Conservation (phyloP, 2,329 filamentous ascomycete species). For the Sporothrix globosa region DNA sequence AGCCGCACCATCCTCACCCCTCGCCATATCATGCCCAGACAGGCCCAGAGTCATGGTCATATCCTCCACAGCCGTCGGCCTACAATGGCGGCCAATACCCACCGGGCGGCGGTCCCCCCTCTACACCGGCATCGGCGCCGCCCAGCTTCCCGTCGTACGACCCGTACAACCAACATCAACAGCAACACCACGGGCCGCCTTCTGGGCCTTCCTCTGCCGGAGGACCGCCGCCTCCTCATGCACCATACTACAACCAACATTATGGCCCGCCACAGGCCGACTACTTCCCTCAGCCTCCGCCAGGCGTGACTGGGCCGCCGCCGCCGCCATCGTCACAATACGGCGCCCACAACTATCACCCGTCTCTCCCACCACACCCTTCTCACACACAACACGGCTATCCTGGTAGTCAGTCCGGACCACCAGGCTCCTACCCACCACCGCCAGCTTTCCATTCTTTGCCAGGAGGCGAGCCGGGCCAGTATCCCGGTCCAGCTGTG, state of each 20-base stretch:
- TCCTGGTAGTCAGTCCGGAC: not conserved
- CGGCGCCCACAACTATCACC: conserved; percentile 32
- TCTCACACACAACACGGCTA: conserved; percentile 4
- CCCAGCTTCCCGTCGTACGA: conserved; percentile 35
- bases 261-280: conserved; percentile 30
- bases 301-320: conserved; percentile 37
- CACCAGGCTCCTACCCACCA: not conserved
- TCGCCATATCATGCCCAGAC: conserved; percentile 3
- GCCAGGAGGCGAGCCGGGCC: conserved; percentile 17
- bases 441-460: not conserved
- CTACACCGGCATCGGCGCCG: conserved; percentile 29
- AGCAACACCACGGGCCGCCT: conserved; percentile 23
- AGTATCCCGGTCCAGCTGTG: not conserved
- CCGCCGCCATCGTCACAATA: conserved; percentile 35
- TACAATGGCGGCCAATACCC: conserved; percentile 9
- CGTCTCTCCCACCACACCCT: conserved; percentile 26
- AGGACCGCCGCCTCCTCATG: conserved; percentile 17
- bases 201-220: not conserved
- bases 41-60: not conserved
- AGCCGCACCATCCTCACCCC: not conserved
- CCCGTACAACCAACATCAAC: conserved; percentile 28
- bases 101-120: not conserved
- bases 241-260: conserved; percentile 33
- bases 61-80: not conserved
- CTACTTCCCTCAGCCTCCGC: conserved; percentile 35